Evolutionary conservation across 208 protist genomes (phyloP).

Genomic region (Phytomonas sp.): DNA sequence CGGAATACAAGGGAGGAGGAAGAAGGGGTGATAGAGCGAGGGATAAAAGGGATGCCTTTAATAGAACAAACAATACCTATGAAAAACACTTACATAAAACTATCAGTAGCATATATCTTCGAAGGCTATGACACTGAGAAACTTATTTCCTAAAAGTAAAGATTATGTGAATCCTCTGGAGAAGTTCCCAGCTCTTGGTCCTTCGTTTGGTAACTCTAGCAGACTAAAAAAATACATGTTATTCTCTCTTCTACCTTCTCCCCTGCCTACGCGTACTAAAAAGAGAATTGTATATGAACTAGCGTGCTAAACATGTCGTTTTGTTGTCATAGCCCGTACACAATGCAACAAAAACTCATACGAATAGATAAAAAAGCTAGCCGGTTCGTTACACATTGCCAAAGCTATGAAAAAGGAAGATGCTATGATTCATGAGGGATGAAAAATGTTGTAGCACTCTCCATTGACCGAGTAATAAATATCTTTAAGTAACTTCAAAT

Average conservation of each 20-base stretch:
- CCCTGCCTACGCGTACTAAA: no score
- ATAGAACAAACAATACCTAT: neutral
- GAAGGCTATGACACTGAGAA: neutral
- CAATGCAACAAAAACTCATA: neutral
- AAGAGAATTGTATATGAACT: neutral
- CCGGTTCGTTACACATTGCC: neutral
- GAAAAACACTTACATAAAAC: neutral
- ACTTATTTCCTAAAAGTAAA: neutral
- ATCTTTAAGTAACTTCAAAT: neutral
- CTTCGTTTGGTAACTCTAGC: neutral
- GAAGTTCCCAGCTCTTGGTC: neutral
- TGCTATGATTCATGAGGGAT: neutral
- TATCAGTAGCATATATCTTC: neutral
- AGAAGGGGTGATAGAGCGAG: neutral
- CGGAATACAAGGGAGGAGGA: neutral
- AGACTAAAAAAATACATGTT: neutral
- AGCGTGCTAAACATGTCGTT: neutral
- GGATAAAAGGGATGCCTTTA: neutral
- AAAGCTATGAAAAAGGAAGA: neutral
- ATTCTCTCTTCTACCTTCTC: neutral
- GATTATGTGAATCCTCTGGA: neutral
- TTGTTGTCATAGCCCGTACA: neutral
- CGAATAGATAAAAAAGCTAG: neutral
- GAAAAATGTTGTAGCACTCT: neutral
- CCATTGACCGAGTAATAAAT: neutral